These are phyloP conservation scores for Basidioascus undulatus DNA, from an alignment of 768 basidiomycete species.

Conservation along the genomic window DNA sequence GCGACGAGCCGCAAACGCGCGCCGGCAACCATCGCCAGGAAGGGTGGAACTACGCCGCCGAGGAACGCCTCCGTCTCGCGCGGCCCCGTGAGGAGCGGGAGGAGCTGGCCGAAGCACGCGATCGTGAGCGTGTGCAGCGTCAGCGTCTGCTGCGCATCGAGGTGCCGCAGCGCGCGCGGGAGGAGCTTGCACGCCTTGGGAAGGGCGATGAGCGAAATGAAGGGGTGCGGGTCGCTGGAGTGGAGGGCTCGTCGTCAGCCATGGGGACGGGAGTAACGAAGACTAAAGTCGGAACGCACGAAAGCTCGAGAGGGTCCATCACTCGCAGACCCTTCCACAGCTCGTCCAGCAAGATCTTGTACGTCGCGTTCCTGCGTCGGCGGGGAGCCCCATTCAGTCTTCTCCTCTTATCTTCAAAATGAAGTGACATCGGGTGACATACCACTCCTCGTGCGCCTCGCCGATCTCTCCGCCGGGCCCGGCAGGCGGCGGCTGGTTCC, in stretches of 20 bases:
- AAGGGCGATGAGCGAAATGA: constrained; percentile 67
- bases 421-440: no score
- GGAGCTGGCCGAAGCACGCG: constrained; percentile 81
- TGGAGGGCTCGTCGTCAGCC: neutral
- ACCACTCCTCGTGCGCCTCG: no score
- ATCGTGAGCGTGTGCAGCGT: constrained; percentile 75
- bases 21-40: constrained; percentile 54
- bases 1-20: constrained; percentile 59
- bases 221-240: constrained; percentile 72
- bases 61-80: constrained; percentile 78
- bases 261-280: neutral
- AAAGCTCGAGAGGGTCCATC: constrained; percentile 79
- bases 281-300: constrained; percentile 25
- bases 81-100: constrained; percentile 59
- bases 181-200: constrained; percentile 83
- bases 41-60: constrained; percentile 59
- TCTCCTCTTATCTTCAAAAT: constrained; percentile 18
- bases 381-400: no score
- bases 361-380: constrained; percentile 7
- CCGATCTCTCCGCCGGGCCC: no score
- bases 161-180: constrained; percentile 63
- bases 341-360: constrained; percentile 27
- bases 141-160: constrained; percentile 52
- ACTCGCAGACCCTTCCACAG: constrained; percentile 65
- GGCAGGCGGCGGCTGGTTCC: constrained; percentile 39